Evolutionary conservation across 2,329 filamentous ascomycete genomes (phyloP), one percentile per base, ranked within the genome.

Genomic region (Aureobasidium sp.): DNA sequence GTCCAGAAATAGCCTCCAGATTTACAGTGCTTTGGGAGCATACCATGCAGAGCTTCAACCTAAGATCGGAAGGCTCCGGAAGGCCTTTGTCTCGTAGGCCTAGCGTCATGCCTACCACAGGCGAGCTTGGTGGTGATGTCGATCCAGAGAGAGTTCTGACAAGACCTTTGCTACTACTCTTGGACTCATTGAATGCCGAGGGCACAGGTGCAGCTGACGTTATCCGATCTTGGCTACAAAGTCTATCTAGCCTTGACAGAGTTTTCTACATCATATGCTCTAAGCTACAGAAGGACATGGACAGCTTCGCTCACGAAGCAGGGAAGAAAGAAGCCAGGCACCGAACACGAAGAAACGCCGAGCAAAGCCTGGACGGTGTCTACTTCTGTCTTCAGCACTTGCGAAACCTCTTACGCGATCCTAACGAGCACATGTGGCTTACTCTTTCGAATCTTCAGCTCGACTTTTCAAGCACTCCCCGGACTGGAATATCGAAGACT

Each of bases 1-100:
- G 55, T 9, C 27, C 62, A 6, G 87, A 91, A 63, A 77, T 83
- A 60, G 87, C 85, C 1, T 82, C 87, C 53, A 86, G 84, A 14
- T 93, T 96, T 71, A 80, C 83, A 44, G 83, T 91, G 4, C 75
- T 96, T 3, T 96, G 91, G 91, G 87, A 86, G n/a, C 90, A 95
- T 70, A 90, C 77, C 25, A 74, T 81, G 65, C 72, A 75, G 45
- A 53, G 62, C 14, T 64, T 65, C 47, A 39, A 56, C 4, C 39
- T 29, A 36, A 55, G 64, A 4, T 62, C 56, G 9, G 65, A 60
- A 29, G 57, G 57, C 25, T 61, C 60, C n/a, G 66, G 65, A 51
- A 52, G 65, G 60, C 6, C 55, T 37, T 22, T 62, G n/a, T 63
- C 58, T 66, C 65, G 74, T 66, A 59, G 73, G 66, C 64, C 66